These are phyloP conservation scores for Didymella exigua DNA, from an alignment of 2,329 filamentous ascomycete species.

Conservation along the genomic window DNA sequence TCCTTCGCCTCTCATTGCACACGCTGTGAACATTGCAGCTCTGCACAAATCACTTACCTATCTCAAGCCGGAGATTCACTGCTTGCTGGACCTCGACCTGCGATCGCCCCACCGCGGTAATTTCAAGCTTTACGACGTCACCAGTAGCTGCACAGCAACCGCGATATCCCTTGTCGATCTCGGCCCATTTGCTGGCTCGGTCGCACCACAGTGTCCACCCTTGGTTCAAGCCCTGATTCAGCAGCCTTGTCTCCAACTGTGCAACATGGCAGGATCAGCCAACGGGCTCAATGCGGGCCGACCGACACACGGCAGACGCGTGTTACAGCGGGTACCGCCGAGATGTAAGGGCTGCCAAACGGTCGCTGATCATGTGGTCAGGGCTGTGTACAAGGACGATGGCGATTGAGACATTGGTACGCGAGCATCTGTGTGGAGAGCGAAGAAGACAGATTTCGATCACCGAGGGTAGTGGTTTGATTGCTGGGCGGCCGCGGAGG, in stretches of 20 bases:
- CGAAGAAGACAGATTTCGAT: not conserved
- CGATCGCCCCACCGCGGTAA: slow-evolving; percentile 1
- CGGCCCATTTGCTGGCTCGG: not conserved
- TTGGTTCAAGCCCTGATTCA: slow-evolving; percentile 3
- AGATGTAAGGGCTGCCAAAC: slow-evolving; percentile 9
- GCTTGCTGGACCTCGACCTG: not conserved
- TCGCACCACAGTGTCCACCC: not conserved
- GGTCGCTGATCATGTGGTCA: not conserved
- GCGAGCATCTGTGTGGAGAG: not conserved
- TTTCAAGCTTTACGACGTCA: slow-evolving; percentile 14
- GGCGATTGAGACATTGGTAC: not conserved
- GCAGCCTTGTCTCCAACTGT: slow-evolving; percentile 5
- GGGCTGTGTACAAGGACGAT: not conserved
- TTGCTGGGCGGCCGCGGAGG: not conserved
- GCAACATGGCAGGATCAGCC: not conserved
- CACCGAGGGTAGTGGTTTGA: not conserved
- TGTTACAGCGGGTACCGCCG: slow-evolving; percentile 15
- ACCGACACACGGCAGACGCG: slow-evolving; percentile 14
- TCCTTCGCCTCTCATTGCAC: not conserved
- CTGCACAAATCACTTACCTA: not conserved
- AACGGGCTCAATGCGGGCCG: slow-evolving; percentile 8
- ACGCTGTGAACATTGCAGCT: not conserved
- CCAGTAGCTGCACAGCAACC: not conserved
- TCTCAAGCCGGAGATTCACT: not conserved
- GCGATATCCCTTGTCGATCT: not conserved